These are phyloP conservation scores for Lachnellula suecica DNA, from an alignment of 2,329 filamentous ascomycete species.

Conservation along the genomic window DNA sequence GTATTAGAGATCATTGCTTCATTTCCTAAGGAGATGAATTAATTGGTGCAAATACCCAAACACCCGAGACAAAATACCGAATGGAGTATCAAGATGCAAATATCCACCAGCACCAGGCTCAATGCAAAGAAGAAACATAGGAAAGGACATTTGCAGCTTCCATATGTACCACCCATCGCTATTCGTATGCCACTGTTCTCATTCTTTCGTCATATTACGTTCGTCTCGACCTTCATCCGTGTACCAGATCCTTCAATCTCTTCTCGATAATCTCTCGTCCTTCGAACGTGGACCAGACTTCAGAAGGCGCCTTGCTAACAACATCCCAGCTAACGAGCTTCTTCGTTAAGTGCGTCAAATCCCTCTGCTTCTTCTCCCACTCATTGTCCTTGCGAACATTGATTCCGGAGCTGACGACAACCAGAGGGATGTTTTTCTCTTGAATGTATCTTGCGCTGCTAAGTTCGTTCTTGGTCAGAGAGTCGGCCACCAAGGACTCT, in stretches of 20 bases:
- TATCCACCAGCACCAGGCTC: constrained; percentile 1
- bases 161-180: neutral
- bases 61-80: neutral
- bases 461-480: constrained; percentile 82
- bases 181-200: neutral
- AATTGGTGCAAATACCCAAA: neutral
- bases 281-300: constrained; percentile 77
- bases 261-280: constrained; percentile 77
- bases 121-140: neutral
- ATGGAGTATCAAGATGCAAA: constrained; percentile 1
- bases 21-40: neutral
- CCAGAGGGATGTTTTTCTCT: constrained; percentile 70
- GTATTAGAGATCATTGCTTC: neutral
- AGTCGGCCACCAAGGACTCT: constrained; percentile 84
- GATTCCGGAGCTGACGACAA: constrained; percentile 79
- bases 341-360: constrained; percentile 76
- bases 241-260: constrained; percentile 68
- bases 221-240: neutral
- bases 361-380: constrained; percentile 85
- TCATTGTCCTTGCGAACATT: constrained; percentile 62
- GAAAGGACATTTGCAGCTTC: neutral
- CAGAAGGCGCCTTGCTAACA: constrained; percentile 78
- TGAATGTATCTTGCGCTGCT: constrained; percentile 78
- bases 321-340: constrained; percentile 84
- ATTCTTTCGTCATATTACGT: no score